Conservation (phyloP, 192 early-diverging fungal species). For the Backusella circina region DNA sequence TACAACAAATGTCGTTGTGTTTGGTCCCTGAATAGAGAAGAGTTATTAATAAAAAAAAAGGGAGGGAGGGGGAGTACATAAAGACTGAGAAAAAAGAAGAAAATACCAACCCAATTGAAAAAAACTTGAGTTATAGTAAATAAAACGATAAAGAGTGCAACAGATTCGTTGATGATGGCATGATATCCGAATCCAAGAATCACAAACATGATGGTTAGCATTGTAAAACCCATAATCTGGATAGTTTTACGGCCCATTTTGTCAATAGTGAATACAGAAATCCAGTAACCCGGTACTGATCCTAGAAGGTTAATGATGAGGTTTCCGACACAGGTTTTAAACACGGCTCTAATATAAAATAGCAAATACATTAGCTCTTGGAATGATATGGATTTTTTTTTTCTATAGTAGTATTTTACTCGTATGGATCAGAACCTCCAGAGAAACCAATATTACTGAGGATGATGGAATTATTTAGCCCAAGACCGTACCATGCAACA, state of each 20-base stretch:
- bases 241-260: constrained; percentile 89
- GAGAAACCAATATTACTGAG: constrained; percentile 67
- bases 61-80: no score
- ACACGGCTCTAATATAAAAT: constrained; percentile 49
- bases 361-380: neutral
- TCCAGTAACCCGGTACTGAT: constrained; percentile 94
- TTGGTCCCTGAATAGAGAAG: constrained; percentile 62
- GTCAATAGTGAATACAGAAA: constrained; percentile 89
- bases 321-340: constrained; percentile 79
- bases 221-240: constrained; percentile 84
- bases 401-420: constrained; percentile 1
- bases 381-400: no score
- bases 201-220: constrained; percentile 72
- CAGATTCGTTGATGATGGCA: constrained; percentile 56
- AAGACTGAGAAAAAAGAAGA: neutral
- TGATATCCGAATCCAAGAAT: constrained; percentile 72
- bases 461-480: constrained; percentile 76
- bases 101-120: constrained; percentile 69
- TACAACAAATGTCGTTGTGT: constrained; percentile 85
- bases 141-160: constrained; percentile 57
- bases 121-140: constrained; percentile 71
- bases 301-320: constrained; percentile 86
- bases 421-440: constrained; percentile 31
- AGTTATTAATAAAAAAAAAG: neutral
- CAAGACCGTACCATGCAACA: constrained; percentile 81